Evolutionary conservation across 2,329 filamentous ascomycete genomes (phyloP), one percentile per base, ranked within the genome.

Genomic region (Moelleriella libera): DNA sequence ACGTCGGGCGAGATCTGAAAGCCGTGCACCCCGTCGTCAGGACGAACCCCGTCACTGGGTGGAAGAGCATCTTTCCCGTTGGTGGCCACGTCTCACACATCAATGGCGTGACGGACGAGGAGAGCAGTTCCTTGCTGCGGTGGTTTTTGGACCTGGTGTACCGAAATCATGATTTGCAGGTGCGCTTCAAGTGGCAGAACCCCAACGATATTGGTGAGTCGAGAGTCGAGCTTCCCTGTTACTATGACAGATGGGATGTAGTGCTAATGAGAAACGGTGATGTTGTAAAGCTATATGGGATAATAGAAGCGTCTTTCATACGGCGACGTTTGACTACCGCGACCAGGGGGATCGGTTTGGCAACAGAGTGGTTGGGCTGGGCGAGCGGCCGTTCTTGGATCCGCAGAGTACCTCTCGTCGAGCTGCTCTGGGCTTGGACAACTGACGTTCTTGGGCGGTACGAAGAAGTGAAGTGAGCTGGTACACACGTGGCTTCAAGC

Each of bases 31-130:
- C 74, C 0, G 70, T 78, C 4, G 59, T 79, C 29, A 68, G 75
- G 41, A 78, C 74, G 8, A 78, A 78, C 57, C 75, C 74, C 0
- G 72, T 78, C 0, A 78, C 74, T 0, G 74, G 75, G 2, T 78
- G 75, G 74, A 76, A 75, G 58, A 68, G 63, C 41, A 58, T 77
- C 32, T 78, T 75, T 52, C 70, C 71, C 2, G 64, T 75, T 1
- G 74, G 72, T 10, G 66, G 68, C 21, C 72, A 76, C 55, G 68
- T 72, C 0, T 58, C 67, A 41, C 62, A 66, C 48, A 74, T 78
- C 61, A 73, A 77, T 50, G 71, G 64, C 0, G 58, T 78, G 5
- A 68, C 63, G 0, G 60, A 68, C 3, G 63, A 65, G 1, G 75
- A 78, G 60, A 71, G 67, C 49, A 60, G 65, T 44, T 57, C 66